These are phyloP conservation scores for Dendrobium nobile DNA, from an alignment of 106 monocot species.

Conservation along the genomic window DNA sequence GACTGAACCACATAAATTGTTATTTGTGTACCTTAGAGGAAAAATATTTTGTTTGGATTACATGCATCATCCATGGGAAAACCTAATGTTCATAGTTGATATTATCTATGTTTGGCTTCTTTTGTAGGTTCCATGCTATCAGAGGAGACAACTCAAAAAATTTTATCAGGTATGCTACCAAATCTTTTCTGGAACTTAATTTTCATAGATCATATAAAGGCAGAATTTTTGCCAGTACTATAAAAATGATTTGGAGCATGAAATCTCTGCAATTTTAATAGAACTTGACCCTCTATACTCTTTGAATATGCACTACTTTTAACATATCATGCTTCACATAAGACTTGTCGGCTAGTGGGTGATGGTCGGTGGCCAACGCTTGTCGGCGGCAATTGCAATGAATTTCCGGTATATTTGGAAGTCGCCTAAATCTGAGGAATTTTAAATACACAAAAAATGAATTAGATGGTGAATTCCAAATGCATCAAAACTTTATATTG, in stretches of 20 bases:
- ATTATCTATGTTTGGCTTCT: background rate
- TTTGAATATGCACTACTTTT: background rate
- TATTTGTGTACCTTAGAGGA: background rate
- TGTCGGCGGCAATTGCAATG: too few relatives aligned
- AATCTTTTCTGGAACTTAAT: background rate
- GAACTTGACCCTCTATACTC: background rate
- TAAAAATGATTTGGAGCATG: background rate
- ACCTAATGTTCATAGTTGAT: background rate
- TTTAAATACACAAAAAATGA: too few relatives aligned
- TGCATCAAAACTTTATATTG: too few relatives aligned
- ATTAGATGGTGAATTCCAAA: too few relatives aligned
- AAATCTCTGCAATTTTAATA: background rate
- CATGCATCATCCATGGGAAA: background rate
- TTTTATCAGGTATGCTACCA: conserved; percentile 57
- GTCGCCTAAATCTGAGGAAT: too few relatives aligned
- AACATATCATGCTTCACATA: background rate
- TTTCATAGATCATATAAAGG: background rate
- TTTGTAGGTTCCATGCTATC: conserved; percentile 62
- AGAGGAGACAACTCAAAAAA: conserved; percentile 73
- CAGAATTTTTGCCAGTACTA: background rate
- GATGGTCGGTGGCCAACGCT: too few relatives aligned
- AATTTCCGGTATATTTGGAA: too few relatives aligned
- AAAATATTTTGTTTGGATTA: background rate
- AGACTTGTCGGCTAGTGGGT: too few relatives aligned
- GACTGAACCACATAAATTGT: background rate